Conservation (phyloP, 2,329 filamentous ascomycete species). For the Penicillium occitanis region DNA sequence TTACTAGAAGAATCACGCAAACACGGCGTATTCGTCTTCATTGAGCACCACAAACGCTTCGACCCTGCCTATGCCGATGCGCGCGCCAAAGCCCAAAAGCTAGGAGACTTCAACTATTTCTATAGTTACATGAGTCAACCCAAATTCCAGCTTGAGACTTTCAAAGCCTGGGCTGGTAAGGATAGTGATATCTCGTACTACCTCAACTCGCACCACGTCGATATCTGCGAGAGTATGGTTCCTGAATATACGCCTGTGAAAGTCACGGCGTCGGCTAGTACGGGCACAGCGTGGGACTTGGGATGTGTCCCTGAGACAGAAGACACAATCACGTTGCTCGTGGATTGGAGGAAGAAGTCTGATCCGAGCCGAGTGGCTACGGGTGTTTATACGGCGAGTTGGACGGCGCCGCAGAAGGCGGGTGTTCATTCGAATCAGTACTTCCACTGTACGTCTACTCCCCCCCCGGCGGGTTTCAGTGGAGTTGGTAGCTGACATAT, state of each 20-base stretch:
- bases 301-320: conserved; percentile 81
- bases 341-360: conserved; percentile 77
- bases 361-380: conserved; percentile 72
- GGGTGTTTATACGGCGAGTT: conserved; percentile 88
- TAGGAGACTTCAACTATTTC: conserved; percentile 98
- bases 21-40: conserved; percentile 81
- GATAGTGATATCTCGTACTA: conserved; percentile 96
- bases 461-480: neutral
- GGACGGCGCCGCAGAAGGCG: conserved; percentile 89
- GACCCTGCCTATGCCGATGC: conserved; percentile 92
- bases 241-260: conserved; percentile 74
- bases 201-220: conserved; percentile 91
- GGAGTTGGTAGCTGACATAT: conserved; percentile 14
- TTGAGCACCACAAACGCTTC: conserved; percentile 96
- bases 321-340: conserved; percentile 87
- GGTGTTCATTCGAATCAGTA: conserved; percentile 97
- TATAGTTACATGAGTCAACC: conserved; percentile 96
- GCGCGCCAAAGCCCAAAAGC: conserved; percentile 67
- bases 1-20: conserved; percentile 71
- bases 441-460: conserved; percentile 67
- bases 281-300: conserved; percentile 73
- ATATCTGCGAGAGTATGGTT: conserved; percentile 91
- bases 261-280: conserved; percentile 76
- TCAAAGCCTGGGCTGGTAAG: conserved; percentile 89
- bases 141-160: conserved; percentile 88